Evolutionary conservation across 192 early-diverging fungal species (phyloP), one percentile per base, ranked within the genome.

Genomic region (Rhizophagus clarus): DNA sequence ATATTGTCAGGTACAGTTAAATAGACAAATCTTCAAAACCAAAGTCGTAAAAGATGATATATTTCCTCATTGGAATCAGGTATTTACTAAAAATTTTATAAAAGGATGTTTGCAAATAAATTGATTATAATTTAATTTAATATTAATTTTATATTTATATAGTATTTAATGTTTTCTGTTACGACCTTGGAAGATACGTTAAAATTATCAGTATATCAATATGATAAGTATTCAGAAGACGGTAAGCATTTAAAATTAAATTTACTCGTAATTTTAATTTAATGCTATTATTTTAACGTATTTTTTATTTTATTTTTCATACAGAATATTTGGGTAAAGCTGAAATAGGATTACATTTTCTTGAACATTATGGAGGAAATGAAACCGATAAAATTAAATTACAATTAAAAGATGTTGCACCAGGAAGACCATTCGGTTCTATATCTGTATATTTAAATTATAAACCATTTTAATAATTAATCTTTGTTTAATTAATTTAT

Each of bases 11-110:
- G 76, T 61, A 22, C 62, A 63, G 37, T 68, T 78, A 51, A 78
- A 69, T 49, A 61, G 76, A 49, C 76, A 78, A 78, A 20, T 78
- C 4, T 78, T 78, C 24, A 78, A 78, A 42, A 78, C 76, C 12
- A 78, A 78, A 40, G 12, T 34, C 11, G 66, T 78, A 28, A 78
- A 67, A n/a, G 76, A 51, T 28, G 68, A 20, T 51, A 68, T 31
- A 68, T 45, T 14, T 47, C 76, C 76, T 22, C 34, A 17, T 47
- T 78, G 76, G 76, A 78, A 78, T 68, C 76, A 78, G 45, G 76
- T 78, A 64, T 24, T 17, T 61, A 70, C 26, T 77, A 67, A 77
- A 9, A 47, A 47, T 37, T 47, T 66, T 34, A 34, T 34, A 34
- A 34, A 34, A 34, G 0, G 5, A 34, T 34, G 4, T 34, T 34